Evolutionary conservation across 495 filamentous ascomycete species (phyloP), one percentile per base, ranked within the genome.

Genomic region (Penicillium psychrofluorescens): DNA sequence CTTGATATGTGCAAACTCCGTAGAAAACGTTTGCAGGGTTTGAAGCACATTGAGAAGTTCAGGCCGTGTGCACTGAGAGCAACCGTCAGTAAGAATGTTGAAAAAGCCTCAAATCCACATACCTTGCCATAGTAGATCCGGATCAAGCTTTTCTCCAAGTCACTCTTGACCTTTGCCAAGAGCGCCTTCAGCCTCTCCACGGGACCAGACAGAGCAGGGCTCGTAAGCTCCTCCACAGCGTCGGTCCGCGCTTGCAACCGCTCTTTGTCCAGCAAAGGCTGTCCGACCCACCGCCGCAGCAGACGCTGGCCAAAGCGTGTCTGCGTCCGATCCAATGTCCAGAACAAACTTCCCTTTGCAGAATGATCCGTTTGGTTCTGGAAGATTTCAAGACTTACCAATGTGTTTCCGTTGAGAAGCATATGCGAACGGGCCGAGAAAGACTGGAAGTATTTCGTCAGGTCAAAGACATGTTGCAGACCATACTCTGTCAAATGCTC

Each of bases 371-470:
- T 97, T 49, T 89, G 81, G 48, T 99, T 99, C 27, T 90, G 82
- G 60, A 96, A 99, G 2, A 99, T 86, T 61, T 99, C 92, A 11
- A 99, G 72, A 55, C 88, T 95, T 11, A 90, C 88, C 31, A 99
- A 58, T 0, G 90, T 99, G 44, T 95, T 99, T 12, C 90, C 92
- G 54, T 95, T 96, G 46, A 99, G 73, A 4, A 97, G 72, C 92
- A 99, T 97, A 53, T 96, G 89, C 11, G 90, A 89, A 27, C 92
- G 74, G 2, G 91, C 86, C 54, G 86, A 95, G 63, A 99, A 99
- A 0, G 90, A 86, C 56, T 97, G 86, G 63, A 99, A 99, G 58
- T 97, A 95, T 49, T 95, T 95, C 7, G 92, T 97, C 29, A 99
- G 64, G 56, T 95, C 86, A 51, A 99, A 95, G 31, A 99, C 87